Evolutionary conservation across 805 yeast species (phyloP).

Genomic region (Ogataea pignaliae): DNA sequence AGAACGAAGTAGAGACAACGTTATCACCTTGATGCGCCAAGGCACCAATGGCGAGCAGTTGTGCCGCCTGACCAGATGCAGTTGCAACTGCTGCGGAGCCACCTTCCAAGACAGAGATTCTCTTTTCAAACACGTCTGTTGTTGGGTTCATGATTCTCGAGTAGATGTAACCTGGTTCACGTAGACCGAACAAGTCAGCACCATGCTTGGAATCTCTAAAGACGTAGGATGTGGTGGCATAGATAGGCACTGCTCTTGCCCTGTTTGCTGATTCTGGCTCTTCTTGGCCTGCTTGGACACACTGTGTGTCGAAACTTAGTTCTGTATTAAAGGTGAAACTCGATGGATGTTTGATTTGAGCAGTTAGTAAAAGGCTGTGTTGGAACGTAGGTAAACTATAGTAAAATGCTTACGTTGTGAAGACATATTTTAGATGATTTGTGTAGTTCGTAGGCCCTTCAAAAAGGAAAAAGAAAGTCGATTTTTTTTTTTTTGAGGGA

Average conservation of each 20-base stretch:
- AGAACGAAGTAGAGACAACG: constrained; percentile 76
- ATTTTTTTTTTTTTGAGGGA: too few relatives aligned
- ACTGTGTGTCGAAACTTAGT: constrained; percentile 82
- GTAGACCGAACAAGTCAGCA: constrained; percentile 81
- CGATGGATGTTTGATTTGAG: too few relatives aligned
- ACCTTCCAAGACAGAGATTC: constrained; percentile 89
- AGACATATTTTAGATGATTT: too few relatives aligned
- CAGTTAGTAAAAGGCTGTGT: too few relatives aligned
- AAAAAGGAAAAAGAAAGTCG: too few relatives aligned
- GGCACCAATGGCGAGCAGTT: constrained; percentile 75
- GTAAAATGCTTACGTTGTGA: too few relatives aligned
- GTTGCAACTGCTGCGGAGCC: constrained; percentile 90
- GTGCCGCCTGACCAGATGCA: constrained; percentile 97
- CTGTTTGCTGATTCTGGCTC: constrained; percentile 51
- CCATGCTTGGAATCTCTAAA: constrained; percentile 89
- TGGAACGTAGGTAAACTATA: too few relatives aligned
- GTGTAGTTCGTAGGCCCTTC: too few relatives aligned
- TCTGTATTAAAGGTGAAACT: constrained; percentile 25
- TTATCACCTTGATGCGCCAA: constrained; percentile 88
- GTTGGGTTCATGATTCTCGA: constrained; percentile 93
- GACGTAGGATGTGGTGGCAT: constrained; percentile 85
- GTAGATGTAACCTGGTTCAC: constrained; percentile 82
- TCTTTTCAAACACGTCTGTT: constrained; percentile 81
- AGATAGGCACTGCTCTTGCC: constrained; percentile 90
- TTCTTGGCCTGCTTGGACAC: constrained; percentile 95